Evolutionary conservation across 495 filamentous ascomycete genomes (phyloP), one percentile per base, ranked within the genome.

Genomic region (Zalerion maritima): DNA sequence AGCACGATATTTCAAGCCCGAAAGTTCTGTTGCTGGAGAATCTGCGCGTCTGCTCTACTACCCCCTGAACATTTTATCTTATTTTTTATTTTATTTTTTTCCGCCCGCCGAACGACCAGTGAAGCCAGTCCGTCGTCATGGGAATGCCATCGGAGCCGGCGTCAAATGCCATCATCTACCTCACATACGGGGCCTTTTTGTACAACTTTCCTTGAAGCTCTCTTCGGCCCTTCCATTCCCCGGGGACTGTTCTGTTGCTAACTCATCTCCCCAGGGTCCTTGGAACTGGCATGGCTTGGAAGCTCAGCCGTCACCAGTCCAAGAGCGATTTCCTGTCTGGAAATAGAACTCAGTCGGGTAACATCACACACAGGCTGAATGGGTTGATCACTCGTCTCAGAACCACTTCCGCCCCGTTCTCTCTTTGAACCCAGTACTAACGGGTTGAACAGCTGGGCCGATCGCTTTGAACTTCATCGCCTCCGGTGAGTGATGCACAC

Each of bases 381-480:
- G 20, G 14, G 14, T 18, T 32, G 12, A 16, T 29, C 30, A 14
- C 12, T 19, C 14, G 15, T 21, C 16, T 30, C 39, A 31, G 31
- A 26, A 16, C 17, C 12, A 36, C 11, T 25, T 28, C 19, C 21
- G 36, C 21, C 22, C 25, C 26, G 22, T 31, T 29, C 28, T 24
- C 6, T 17, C n/a, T 17, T 24, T 6, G 3, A 25, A 29, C 2
- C 32, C 44, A 11, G 28, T 27, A 21, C 48, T 49, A 35, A 54
- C 49, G 18, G 14, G 3, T 17, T 35, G 13, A 27, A 15, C 27
- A 84, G 78, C 72, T 34, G 53, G 78, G 25, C 78, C 79, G 21
- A 59, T 84, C 48, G 75, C 78, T 34, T 58, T 84, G 35, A 83
- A 84, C 50, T 84, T 83, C 57, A 78, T 83, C 45, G 78, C 78